phyloP scores from a whole-genome alignment of 352 stramenopile species.

The Blastocystis sp. region DNA sequence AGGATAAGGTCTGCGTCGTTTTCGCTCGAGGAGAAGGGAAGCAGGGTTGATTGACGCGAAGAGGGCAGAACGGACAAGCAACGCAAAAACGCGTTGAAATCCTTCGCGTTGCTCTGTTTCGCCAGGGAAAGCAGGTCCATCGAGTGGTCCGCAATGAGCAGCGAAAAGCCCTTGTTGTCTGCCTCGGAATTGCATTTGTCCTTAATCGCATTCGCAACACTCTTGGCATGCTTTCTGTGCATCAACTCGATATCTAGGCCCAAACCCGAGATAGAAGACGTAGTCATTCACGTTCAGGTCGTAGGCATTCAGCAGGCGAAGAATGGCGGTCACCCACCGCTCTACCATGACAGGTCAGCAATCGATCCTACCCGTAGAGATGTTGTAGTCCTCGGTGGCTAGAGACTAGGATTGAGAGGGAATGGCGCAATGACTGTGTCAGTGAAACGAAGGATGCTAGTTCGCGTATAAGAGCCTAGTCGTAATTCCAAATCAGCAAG shows the following conservation, averaged over 20 bases:
- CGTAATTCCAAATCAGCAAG: neutral
- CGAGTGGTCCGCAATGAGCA: constrained; percentile 41
- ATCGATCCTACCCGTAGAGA: neutral
- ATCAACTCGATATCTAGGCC: neutral
- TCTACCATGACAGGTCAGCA: neutral
- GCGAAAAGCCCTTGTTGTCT: constrained; percentile 58
- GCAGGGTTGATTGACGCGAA: neutral
- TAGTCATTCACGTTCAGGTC: constrained; percentile 53
- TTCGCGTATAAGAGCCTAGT: neutral
- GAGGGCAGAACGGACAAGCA: neutral
- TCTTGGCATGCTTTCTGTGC: neutral
- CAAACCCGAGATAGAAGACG: constrained; percentile 39
- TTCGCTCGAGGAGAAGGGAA: constrained; percentile 47
- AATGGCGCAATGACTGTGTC: neutral
- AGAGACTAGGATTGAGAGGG: constrained; percentile 11
- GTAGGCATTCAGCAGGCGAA: constrained; percentile 12
- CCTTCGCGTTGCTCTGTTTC: constrained; percentile 3
- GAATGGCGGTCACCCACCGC: constrained; percentile 26
- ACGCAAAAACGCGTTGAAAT: constrained; percentile 42
- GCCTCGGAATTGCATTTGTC: constrained; percentile 1
- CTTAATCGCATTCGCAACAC: constrained; percentile 1
- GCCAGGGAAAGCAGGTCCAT: constrained; percentile 17
- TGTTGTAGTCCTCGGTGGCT: neutral
- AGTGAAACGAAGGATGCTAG: neutral
- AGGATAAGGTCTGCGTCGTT: constrained; percentile 32